A percentile compares a stretch with the other conserved stretches of the same genome.
These are phyloP conservation scores for Amauroascus verrucosus DNA, from an alignment of 2,329 filamentous ascomycete genomes.

Conservation along the genomic window DNA sequence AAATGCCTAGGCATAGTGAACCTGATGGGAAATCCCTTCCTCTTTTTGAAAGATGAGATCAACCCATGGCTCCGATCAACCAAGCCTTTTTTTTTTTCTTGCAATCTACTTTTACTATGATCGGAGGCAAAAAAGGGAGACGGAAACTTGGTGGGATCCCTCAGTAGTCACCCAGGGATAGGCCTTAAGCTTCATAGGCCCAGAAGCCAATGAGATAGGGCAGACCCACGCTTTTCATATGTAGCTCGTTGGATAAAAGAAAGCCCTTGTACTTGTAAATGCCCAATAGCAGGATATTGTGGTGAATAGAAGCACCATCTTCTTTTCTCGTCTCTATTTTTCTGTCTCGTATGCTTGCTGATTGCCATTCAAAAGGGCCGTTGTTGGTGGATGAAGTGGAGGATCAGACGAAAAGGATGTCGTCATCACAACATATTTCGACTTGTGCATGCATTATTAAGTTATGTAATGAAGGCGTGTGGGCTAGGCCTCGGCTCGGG, in stretches of 20 bases:
- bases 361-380: no score
- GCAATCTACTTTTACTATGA: background rate
- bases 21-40: background rate
- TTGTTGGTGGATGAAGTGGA: no score
- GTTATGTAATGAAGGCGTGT: no score
- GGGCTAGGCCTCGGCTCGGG: no score
- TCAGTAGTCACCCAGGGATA: background rate
- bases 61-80: background rate
- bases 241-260: no score
- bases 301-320: background rate
- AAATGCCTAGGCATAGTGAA: background rate
- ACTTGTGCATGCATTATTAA: no score
- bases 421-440: no score
- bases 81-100: background rate
- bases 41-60: background rate
- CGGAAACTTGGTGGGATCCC: background rate
- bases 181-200: background rate
- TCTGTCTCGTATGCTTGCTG: no score
- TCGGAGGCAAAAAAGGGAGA: background rate
- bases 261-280: no score
- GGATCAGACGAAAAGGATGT: no score
- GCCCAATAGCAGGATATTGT: no score
- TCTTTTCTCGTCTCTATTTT: background rate
- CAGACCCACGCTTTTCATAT: background rate
- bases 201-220: background rate